A percentile compares a stretch with the other conserved stretches of the same genome.
Evolutionary conservation across 306 rosid genomes (phyloP).

Genomic region (Castanea crenata): DNA sequence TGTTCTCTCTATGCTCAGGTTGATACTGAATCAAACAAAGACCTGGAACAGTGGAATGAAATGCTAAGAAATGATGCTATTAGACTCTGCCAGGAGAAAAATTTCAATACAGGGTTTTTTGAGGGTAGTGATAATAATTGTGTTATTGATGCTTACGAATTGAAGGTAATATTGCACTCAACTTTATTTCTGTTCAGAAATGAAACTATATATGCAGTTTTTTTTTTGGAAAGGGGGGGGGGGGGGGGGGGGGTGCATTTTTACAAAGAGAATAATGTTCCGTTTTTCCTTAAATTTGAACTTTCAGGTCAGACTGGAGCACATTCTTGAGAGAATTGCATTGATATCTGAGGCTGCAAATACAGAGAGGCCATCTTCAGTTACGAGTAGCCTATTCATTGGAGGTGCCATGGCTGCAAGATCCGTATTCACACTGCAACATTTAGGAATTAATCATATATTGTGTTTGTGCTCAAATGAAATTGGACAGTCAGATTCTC

Average conservation of each 20-base stretch:
- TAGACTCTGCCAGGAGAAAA: conserved; percentile 88
- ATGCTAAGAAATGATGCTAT: conserved; percentile 82
- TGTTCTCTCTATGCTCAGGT: conserved; percentile 43
- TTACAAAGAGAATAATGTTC: conserved; percentile 7
- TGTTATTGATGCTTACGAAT: conserved; percentile 88
- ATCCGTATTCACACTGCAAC: conserved; percentile 82
- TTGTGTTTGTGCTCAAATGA: conserved; percentile 91
- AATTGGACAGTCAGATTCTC: conserved; percentile 95
- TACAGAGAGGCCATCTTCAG: conserved; percentile 81
- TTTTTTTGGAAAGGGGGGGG: not conserved
- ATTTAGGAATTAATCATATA: conserved; percentile 76
- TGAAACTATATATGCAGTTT: not conserved
- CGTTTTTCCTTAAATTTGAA: not conserved
- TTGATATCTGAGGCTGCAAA: conserved; percentile 92
- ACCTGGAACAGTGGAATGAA: conserved; percentile 97
- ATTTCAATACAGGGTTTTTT: conserved; percentile 84
- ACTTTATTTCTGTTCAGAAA: conserved; percentile 9
- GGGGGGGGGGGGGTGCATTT: not conserved
- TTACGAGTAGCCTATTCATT: conserved; percentile 66
- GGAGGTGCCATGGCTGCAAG: conserved; percentile 94
- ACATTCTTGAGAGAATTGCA: conserved; percentile 87
- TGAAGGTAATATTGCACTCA: conserved; percentile 51
- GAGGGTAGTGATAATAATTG: conserved; percentile 85
- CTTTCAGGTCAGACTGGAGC: conserved; percentile 91
- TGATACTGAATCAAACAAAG: conserved; percentile 85